Evolutionary conservation across 2,329 filamentous ascomycete genomes (phyloP).

Genomic region (Chaetothyriales sp.): DNA sequence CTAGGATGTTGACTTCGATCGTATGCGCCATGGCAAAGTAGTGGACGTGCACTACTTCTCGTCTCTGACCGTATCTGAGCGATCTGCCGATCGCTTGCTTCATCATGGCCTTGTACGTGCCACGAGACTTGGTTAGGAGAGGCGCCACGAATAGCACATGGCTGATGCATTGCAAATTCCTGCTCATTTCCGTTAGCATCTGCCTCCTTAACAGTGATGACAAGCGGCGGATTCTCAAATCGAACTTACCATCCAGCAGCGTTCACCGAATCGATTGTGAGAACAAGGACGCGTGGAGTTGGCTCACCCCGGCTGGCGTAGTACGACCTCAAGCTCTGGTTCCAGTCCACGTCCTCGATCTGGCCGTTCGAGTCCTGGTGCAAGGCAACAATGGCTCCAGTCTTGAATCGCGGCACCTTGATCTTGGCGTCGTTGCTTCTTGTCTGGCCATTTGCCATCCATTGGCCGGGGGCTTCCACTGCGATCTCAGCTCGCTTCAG

Average conservation of each 20-base stretch:
- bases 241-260: conserved; percentile 39
- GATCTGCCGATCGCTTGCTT: conserved; percentile 50
- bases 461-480: background rate
- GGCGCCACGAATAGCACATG: conserved; percentile 52
- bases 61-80: conserved; percentile 44
- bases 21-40: conserved; percentile 40
- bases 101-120: conserved; percentile 45
- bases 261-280: conserved; percentile 43
- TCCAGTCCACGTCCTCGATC: conserved; percentile 23
- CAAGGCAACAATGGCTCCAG: background rate
- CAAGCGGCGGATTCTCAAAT: conserved; percentile 25
- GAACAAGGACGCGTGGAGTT: conserved; percentile 38
- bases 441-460: background rate
- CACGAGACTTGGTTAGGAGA: conserved; percentile 35
- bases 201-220: conserved; percentile 7
- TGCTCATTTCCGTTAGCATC: conserved; percentile 21
- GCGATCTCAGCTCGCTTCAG: conserved; percentile 3
- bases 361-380: conserved; percentile 20
- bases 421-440: background rate
- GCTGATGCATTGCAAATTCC: conserved; percentile 49
- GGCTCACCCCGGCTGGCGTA: background rate
- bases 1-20: conserved; percentile 61
- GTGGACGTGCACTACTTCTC: conserved; percentile 42
- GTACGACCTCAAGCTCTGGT: background rate
- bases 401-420: background rate